Conservation (phyloP, 805 yeast species). For the Cyberlindnera nakhonratchasimensis region DNA sequence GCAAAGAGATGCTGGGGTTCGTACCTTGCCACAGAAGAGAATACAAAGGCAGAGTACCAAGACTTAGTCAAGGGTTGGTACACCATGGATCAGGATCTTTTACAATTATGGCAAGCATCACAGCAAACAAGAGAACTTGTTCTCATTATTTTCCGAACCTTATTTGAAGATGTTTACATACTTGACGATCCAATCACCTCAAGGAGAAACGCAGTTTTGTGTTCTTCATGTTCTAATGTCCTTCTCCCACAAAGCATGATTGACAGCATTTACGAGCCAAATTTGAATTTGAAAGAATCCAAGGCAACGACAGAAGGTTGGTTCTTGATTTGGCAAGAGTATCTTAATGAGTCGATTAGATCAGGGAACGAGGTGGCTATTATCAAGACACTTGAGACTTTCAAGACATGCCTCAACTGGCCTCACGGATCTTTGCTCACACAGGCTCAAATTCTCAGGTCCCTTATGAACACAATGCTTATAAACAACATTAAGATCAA, state of each 20-base stretch:
- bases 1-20: slow-evolving; percentile 93
- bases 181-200: slow-evolving; percentile 90
- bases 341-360: slow-evolving; percentile 43
- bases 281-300: slow-evolving; percentile 58
- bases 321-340: slow-evolving; percentile 72
- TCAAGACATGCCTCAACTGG: slow-evolving; percentile 92
- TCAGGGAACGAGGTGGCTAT: slow-evolving; percentile 46
- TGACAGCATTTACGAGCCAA: slow-evolving; percentile 59
- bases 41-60: slow-evolving; percentile 38
- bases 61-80: slow-evolving; percentile 71
- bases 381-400: slow-evolving; percentile 68
- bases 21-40: slow-evolving; percentile 40
- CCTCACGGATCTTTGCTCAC: slow-evolving; percentile 73
- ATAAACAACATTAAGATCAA: slow-evolving; percentile 64
- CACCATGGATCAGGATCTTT: slow-evolving; percentile 77
- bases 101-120: slow-evolving; percentile 68
- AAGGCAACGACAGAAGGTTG: slow-evolving; percentile 80
- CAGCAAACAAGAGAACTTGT: slow-evolving; percentile 70
- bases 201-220: slow-evolving; percentile 69
- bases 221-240: slow-evolving; percentile 80
- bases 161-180: slow-evolving; percentile 90
- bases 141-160: slow-evolving; percentile 72
- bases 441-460: slow-evolving; percentile 58
- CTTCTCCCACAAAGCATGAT: slow-evolving; percentile 69
- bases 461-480: slow-evolving; percentile 57